Base-by-base conservation (phyloP, 495 filamentous ascomycete genomes). In the Penicillium chermesinum region DNA sequence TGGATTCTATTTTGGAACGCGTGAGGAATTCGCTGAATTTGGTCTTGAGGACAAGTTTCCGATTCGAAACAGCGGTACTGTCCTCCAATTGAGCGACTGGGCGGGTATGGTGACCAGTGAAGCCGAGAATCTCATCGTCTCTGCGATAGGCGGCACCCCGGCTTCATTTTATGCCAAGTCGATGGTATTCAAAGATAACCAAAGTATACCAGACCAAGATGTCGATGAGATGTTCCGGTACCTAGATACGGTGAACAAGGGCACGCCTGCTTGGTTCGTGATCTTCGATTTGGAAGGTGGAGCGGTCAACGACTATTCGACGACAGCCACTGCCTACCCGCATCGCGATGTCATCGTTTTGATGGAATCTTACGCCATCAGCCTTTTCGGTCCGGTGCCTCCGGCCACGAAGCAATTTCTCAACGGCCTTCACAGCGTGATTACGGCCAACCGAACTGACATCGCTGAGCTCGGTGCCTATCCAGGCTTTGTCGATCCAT, bases 401-500 rank as follows among this genome's bases (percentile, higher is more conserved):
- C 32, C 62, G 12, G 65, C 53, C 1, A 65, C 66, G 0, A 58
- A 62, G 13, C 47, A 51, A 0, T 77, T 75, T 34, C 59, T 77
- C 17, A 54, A 66, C 25, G 64, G 70, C 2, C 58, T 85, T 16
- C 74, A 81, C 44, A 48, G 67, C 2, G 45, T 66, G 2, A 55
- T 68, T 16, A 38, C 38, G 2, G 50, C 41, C 2, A 53, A 63
- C 13, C 62, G 59, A 20, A 58, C 70, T 0, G 39, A 54, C 2
- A 61, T 49, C 7, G 4, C 44, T 44, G 4, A 4, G 20, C 60
- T 65, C 39, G 63, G 65, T 5, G 64, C 79, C 0, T 91, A 90
- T 63, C 73, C 84, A 0, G 87, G 86, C 15, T 89, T 89, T 55
- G 77, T 88, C 4, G 87, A 91, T 61, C 80, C 82, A 1, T 65